These are phyloP conservation scores for Aegilops umbellulata DNA, from an alignment of 176 grass and related monocot genomes.

Conservation along the genomic window DNA sequence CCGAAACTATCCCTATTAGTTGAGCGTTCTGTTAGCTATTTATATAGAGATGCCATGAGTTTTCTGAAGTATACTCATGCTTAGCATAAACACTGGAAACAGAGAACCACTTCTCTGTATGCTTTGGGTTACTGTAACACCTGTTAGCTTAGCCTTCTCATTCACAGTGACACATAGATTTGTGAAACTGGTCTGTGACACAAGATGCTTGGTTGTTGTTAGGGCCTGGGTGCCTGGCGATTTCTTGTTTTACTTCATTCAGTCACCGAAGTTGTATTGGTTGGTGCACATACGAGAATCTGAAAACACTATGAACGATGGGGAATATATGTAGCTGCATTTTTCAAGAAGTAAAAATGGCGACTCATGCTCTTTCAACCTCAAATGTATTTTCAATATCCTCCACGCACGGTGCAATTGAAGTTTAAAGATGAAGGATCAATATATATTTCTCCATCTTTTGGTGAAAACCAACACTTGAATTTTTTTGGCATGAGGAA, in stretches of 20 bases:
- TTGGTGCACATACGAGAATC: neutral
- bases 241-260: neutral
- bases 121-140: neutral
- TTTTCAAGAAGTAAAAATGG: neutral
- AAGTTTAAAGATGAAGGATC: neutral
- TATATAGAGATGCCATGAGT: neutral
- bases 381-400: neutral
- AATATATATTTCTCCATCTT: neutral
- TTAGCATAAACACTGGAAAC: neutral
- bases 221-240: neutral
- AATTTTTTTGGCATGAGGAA: neutral
- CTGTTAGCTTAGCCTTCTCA: neutral
- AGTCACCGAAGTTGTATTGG: neutral
- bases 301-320: neutral
- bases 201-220: neutral
- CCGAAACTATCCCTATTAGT: neutral
- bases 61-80: conserved; percentile 1
- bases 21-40: neutral
- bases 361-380: neutral
- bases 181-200: neutral
- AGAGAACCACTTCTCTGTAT: neutral
- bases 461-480: neutral
- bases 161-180: neutral
- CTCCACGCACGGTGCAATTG: neutral
- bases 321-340: neutral